Evolutionary conservation across 192 early-diverging fungal genomes (phyloP).

Genomic region (Irineochytrium annulatum): DNA sequence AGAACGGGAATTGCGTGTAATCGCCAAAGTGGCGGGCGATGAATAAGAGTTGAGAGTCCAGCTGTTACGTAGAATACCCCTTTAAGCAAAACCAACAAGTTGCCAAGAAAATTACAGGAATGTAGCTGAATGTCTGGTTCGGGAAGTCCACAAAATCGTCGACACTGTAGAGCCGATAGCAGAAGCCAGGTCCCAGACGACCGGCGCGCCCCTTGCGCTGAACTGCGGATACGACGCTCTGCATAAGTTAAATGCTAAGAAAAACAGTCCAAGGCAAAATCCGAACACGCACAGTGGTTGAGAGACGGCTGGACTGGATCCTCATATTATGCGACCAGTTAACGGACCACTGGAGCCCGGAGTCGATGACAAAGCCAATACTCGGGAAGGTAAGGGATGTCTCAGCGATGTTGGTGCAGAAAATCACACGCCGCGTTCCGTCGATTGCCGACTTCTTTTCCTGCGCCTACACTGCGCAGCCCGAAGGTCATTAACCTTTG

Average conservation of each 20-base stretch:
- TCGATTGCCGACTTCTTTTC: not conserved
- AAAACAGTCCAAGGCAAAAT: not conserved
- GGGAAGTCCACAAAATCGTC: slow-evolving; percentile 78
- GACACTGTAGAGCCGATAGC: slow-evolving; percentile 76
- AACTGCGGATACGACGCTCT: slow-evolving; percentile 80
- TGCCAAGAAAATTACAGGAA: not conserved
- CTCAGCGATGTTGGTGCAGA: slow-evolving; percentile 98
- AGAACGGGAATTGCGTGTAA: slow-evolving; percentile 14
- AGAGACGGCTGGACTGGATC: slow-evolving; percentile 61
- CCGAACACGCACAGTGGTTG: slow-evolving; percentile 15
- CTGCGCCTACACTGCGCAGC: not conserved
- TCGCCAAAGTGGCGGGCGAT: slow-evolving; percentile 12
- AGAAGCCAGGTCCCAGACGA: slow-evolving; percentile 83
- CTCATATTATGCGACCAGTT: slow-evolving; percentile 58
- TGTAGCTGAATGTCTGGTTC: slow-evolving; percentile 49
- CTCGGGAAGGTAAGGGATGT: slow-evolving; percentile 93
- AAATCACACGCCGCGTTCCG: slow-evolving; percentile 83
- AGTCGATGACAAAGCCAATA: slow-evolving; percentile 90
- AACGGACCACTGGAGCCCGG: slow-evolving; percentile 60
- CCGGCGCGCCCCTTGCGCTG: slow-evolving; percentile 94
- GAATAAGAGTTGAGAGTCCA: slow-evolving; percentile 11
- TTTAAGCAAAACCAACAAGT: not conserved
- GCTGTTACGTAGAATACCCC: not conserved
- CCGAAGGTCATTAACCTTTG: not conserved
- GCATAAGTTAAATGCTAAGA: not conserved